Percentiles rank a stretch among this genome's conserved stretches.
These are phyloP conservation scores for Medicago lupulina DNA, from an alignment of 306 rosid genomes.

Conservation along the genomic window DNA sequence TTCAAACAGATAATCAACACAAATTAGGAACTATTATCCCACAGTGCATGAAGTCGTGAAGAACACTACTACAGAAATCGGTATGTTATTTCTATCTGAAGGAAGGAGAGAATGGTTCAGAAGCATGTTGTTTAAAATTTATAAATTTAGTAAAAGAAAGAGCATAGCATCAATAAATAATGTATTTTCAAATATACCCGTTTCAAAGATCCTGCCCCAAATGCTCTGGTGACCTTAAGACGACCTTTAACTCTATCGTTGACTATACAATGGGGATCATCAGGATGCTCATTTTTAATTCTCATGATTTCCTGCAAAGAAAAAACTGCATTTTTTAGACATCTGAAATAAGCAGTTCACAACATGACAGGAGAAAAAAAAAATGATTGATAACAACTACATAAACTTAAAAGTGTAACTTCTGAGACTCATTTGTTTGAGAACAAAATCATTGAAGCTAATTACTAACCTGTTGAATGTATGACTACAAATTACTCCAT, in stretches of 20 bases:
- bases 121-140: slow-evolving; percentile 24
- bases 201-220: slow-evolving; percentile 97
- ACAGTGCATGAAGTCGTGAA: background rate
- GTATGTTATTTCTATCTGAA: slow-evolving; percentile 11
- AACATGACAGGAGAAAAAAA: slow-evolving; percentile 27
- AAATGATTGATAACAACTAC: slow-evolving; percentile 18
- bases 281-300: slow-evolving; percentile 93
- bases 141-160: slow-evolving; percentile 12
- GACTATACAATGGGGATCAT: slow-evolving; percentile 84
- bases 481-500: background rate
- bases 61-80: slow-evolving; percentile 1
- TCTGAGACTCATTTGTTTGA: background rate
- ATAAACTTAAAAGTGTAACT: slow-evolving; percentile 18
- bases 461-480: slow-evolving; percentile 3
- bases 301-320: slow-evolving; percentile 83
- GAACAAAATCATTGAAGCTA: slow-evolving; percentile 23
- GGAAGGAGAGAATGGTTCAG: slow-evolving; percentile 18
- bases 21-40: slow-evolving; percentile 8
- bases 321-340: slow-evolving; percentile 12
- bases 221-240: slow-evolving; percentile 96
- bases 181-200: slow-evolving; percentile 62
- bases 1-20: slow-evolving; percentile 2
- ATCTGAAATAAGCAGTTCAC: slow-evolving; percentile 38
- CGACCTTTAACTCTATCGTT: slow-evolving; percentile 97
- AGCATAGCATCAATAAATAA: slow-evolving; percentile 12